Conservation (phyloP, 805 yeast species). For the Metschnikowia koreensis region DNA sequence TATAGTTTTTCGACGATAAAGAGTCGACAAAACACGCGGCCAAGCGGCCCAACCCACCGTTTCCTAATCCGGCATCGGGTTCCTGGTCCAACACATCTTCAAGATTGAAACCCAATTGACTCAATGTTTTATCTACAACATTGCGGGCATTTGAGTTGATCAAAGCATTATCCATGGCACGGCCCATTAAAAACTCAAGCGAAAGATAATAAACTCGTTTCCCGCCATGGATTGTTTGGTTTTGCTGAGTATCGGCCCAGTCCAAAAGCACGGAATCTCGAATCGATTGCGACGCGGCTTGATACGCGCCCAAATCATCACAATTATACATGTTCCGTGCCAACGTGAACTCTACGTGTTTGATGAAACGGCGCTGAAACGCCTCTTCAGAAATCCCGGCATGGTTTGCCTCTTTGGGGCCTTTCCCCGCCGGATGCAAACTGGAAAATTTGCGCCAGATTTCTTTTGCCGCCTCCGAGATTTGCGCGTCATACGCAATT, state of each 20-base stretch:
- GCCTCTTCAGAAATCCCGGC: constrained; percentile 44
- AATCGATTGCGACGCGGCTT: constrained; percentile 76
- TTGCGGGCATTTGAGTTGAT: constrained; percentile 73
- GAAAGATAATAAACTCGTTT: constrained; percentile 86
- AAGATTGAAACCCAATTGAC: constrained; percentile 79
- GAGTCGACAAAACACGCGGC: constrained; percentile 95
- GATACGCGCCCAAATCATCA: constrained; percentile 89
- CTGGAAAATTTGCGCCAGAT: constrained; percentile 74
- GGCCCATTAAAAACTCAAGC: constrained; percentile 88
- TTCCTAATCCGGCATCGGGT: constrained; percentile 93
- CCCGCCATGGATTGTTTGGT: constrained; percentile 77
- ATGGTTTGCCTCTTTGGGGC: constrained; percentile 6
- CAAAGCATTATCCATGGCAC: constrained; percentile 92
- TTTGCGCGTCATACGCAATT: constrained; percentile 73
- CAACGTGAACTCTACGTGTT: constrained; percentile 85
- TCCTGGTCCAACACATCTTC: constrained; percentile 85
- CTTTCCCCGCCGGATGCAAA: constrained; percentile 25
- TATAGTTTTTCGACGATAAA: constrained; percentile 77
- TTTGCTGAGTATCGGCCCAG: constrained; percentile 93
- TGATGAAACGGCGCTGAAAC: constrained; percentile 68
- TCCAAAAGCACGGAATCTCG: constrained; percentile 78
- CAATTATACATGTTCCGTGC: constrained; percentile 93
- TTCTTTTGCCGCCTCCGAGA: constrained; percentile 75
- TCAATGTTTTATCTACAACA: constrained; percentile 44
- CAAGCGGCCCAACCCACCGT: constrained; percentile 91